These are phyloP conservation scores for Raddia distichophylla DNA, from an alignment of 176 grass and related monocot species.

Conservation along the genomic window DNA sequence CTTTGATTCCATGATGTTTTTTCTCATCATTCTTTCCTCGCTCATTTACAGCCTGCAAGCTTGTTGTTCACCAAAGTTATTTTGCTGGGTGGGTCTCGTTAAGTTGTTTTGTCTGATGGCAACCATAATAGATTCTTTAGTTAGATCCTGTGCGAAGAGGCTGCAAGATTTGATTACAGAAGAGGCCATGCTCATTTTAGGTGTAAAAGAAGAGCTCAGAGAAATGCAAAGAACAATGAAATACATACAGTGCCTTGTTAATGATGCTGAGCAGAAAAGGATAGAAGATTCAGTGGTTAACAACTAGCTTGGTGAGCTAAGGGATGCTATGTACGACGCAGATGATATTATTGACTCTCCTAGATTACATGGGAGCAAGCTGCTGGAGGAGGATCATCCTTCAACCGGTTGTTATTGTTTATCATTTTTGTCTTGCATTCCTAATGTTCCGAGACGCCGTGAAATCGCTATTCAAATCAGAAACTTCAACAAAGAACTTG, in stretches of 20 bases:
- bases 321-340: constrained; percentile 52
- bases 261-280: constrained; percentile 34
- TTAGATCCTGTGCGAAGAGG: constrained; percentile 2
- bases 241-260: constrained; percentile 29
- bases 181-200: constrained; percentile 25
- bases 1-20: no score
- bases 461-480: background rate
- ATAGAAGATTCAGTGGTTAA: background rate
- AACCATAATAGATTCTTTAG: constrained; percentile 32
- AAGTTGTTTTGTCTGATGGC: background rate
- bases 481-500: background rate
- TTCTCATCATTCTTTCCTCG: no score
- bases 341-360: constrained; percentile 48
- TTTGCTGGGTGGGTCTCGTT: background rate
- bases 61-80: no score
- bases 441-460: background rate
- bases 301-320: constrained; percentile 44
- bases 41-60: no score
- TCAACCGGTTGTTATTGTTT: background rate
- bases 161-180: background rate
- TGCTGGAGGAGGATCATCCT: background rate
- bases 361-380: constrained; percentile 28
- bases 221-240: background rate
- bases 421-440: background rate
- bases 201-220: constrained; percentile 33